These are phyloP conservation scores for Ophiostoma fasciatum DNA, from an alignment of 2,329 filamentous ascomycete genomes.

Conservation along the genomic window DNA sequence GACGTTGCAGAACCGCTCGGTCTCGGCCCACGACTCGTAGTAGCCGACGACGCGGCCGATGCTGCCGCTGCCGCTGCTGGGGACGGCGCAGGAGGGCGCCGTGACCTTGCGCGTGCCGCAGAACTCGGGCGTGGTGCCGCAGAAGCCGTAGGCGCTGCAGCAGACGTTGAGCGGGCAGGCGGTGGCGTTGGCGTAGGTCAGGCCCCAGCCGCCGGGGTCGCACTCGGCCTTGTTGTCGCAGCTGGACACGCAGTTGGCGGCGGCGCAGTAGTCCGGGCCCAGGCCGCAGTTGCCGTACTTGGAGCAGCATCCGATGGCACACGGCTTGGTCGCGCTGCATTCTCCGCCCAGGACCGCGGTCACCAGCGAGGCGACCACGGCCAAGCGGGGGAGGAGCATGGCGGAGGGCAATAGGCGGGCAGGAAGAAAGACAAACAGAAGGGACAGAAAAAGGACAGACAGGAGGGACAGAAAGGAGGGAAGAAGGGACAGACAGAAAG, in stretches of 20 bases:
- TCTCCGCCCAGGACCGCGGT: no score
- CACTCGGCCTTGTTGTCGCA: constrained; percentile 5
- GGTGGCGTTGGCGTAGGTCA: constrained; percentile 13
- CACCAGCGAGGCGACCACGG: no score
- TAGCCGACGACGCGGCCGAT: constrained; percentile 15
- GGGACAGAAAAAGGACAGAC: no score
- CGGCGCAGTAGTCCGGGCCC: background rate
- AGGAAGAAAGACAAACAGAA: no score
- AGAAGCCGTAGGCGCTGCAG: constrained; percentile 21
- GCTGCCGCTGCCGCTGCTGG: background rate
- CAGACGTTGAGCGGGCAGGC: constrained; percentile 19
- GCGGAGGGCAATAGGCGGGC: no score
- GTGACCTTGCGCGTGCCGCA: constrained; percentile 18
- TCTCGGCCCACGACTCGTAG: constrained; percentile 21
- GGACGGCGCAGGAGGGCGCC: constrained; percentile 10
- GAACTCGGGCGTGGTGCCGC: constrained; percentile 18
- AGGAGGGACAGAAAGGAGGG: no score
- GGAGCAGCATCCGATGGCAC: background rate
- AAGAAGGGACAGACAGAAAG: no score
- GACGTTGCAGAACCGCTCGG: constrained; percentile 15
- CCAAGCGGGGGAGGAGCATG: no score
- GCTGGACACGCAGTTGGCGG: background rate
- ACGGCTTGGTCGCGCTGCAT: background rate
- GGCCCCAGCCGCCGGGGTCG: constrained; percentile 1
- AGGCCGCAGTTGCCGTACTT: constrained; percentile 2